A percentile compares a stretch with the other conserved stretches of the same genome.
These are phyloP conservation scores for Meyerozyma athensensis DNA, from an alignment of 1,139 yeast species.

Conservation along the genomic window DNA sequence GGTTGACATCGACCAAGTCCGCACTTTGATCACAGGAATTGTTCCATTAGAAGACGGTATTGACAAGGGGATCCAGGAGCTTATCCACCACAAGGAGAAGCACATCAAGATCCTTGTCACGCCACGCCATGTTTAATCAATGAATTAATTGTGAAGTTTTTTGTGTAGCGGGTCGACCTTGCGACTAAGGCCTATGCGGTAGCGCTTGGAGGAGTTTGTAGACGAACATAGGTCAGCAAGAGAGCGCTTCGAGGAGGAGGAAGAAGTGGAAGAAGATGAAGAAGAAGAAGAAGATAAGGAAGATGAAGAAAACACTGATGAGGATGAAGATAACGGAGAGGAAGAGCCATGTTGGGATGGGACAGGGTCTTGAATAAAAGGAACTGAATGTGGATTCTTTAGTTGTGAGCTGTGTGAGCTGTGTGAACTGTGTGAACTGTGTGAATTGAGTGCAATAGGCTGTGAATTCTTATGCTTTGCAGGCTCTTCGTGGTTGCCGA, in stretches of 20 bases:
- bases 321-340: too few species aligned
- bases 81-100: constrained; percentile 38
- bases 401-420: too few species aligned
- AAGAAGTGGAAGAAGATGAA: not conserved
- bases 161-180: constrained; percentile 2
- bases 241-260: not conserved
- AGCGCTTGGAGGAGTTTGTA: not conserved
- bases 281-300: not conserved
- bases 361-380: too few species aligned
- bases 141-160: not conserved
- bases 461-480: too few species aligned
- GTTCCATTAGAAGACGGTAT: constrained; percentile 38
- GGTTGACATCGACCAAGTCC: constrained; percentile 34
- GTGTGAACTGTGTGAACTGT: too few species aligned
- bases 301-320: too few species aligned
- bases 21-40: constrained; percentile 38
- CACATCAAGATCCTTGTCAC: constrained; percentile 44
- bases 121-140: constrained; percentile 17
- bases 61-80: constrained; percentile 39
- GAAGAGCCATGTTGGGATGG: too few species aligned
- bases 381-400: too few species aligned
- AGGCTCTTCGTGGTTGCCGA: too few species aligned
- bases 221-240: not conserved
- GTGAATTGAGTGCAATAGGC: too few species aligned
- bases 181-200: not conserved